Evolutionary conservation across 371 early-diverging fungal species (phyloP).

Genomic region (Actinomortierella ambigua): DNA sequence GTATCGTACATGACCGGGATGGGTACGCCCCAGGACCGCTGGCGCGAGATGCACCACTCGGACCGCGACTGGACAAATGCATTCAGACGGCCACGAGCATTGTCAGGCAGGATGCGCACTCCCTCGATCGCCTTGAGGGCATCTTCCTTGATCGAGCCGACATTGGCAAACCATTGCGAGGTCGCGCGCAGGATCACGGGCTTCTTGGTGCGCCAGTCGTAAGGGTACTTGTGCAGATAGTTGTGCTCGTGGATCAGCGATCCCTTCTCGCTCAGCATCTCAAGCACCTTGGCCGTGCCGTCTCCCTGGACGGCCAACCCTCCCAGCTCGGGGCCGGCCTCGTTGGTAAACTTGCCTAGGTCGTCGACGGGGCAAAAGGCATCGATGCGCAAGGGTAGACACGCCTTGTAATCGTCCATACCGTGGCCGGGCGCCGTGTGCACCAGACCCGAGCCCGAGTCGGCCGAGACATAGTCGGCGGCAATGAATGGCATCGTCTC

Average conservation of each 20-base stretch:
- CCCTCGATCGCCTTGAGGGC: slow-evolving; percentile 61
- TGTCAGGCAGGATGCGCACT: slow-evolving; percentile 66
- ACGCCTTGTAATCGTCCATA: slow-evolving; percentile 90
- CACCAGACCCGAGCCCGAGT: slow-evolving; percentile 83
- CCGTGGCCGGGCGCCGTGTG: slow-evolving; percentile 97
- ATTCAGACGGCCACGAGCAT: slow-evolving; percentile 57
- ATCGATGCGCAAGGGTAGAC: slow-evolving; percentile 62
- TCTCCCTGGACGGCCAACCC: slow-evolving; percentile 70
- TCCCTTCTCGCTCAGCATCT: slow-evolving; percentile 50
- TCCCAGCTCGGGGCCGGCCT: slow-evolving; percentile 63
- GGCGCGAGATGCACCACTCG: slow-evolving; percentile 93
- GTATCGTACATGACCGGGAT: slow-evolving; percentile 84
- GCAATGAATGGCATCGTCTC: slow-evolving; percentile 56
- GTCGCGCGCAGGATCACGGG: slow-evolving; percentile 83
- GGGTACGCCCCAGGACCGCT: slow-evolving; percentile 88
- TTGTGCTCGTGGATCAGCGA: slow-evolving; percentile 78
- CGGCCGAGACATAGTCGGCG: slow-evolving; percentile 81
- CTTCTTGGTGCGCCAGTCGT: slow-evolving; percentile 90
- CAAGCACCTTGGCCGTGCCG: slow-evolving; percentile 67
- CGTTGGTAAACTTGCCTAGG: slow-evolving; percentile 76
- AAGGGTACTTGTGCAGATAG: slow-evolving; percentile 90
- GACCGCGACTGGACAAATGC: slow-evolving; percentile 67
- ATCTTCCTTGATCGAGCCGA: slow-evolving; percentile 60
- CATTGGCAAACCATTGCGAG: slow-evolving; percentile 87
- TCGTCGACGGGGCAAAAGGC: slow-evolving; percentile 80